Evolutionary conservation across 2,329 filamentous ascomycete genomes (phyloP).

Genomic region (Sclerotiophoma versabilis): DNA sequence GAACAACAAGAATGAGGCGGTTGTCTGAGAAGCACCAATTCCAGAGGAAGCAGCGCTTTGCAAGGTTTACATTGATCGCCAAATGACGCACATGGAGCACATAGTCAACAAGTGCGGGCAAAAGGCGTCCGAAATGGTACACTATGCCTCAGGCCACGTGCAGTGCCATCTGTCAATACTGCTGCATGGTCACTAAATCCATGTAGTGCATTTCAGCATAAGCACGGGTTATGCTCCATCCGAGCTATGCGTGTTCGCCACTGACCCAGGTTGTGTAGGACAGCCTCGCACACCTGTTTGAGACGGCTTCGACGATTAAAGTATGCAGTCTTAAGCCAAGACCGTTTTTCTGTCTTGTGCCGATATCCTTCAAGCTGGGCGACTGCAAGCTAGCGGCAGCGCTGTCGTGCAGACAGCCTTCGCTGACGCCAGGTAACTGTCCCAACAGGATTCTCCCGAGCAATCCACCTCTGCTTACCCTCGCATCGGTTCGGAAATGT

Average conservation of each 20-base stretch:
- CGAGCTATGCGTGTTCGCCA: not conserved
- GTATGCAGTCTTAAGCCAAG: not conserved
- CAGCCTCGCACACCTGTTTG: not conserved
- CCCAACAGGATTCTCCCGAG: not conserved
- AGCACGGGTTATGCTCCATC: not conserved
- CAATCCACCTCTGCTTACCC: not conserved
- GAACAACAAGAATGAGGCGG: not conserved
- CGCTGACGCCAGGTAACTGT: not conserved
- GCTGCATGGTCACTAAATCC: not conserved
- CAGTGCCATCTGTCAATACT: constrained; percentile 5
- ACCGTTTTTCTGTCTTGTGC: not conserved
- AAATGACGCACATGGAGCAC: not conserved
- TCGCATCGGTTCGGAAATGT: not conserved
- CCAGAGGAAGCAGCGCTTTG: not conserved
- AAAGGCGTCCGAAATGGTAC: not conserved
- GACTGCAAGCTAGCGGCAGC: not conserved
- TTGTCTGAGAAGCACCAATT: not conserved
- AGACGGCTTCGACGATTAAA: not conserved
- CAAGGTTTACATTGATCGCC: not conserved
- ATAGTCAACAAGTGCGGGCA: not conserved
- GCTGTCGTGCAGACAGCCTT: not conserved
- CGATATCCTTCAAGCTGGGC: not conserved
- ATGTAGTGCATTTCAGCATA: not conserved
- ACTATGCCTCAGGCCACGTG: not conserved
- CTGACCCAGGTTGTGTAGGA: not conserved